Conservation (phyloP, 2,329 filamentous ascomycete genomes). For the Ascocoryne sarcoides region DNA sequence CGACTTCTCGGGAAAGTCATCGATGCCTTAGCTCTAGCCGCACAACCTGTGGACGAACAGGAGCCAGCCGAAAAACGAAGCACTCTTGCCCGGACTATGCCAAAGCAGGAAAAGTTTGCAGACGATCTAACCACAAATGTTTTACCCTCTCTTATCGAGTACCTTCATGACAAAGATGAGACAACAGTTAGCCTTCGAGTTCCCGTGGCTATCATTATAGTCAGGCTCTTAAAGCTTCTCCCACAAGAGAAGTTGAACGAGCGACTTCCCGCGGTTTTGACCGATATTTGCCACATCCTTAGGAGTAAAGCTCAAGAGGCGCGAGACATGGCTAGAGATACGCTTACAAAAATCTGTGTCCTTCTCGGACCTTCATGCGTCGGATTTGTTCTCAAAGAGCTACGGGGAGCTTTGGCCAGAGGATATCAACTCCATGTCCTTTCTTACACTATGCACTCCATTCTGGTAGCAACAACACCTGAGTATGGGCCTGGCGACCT, state of each 20-base stretch:
- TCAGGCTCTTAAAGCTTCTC: constrained; percentile 77
- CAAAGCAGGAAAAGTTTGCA: constrained; percentile 56
- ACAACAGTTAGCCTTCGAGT: constrained; percentile 88
- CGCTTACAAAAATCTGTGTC: constrained; percentile 72
- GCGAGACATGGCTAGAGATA: constrained; percentile 83
- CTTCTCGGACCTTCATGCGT: constrained; percentile 77
- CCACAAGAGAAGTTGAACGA: constrained; percentile 63
- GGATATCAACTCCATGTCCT: constrained; percentile 93
- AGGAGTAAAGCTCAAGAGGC: constrained; percentile 83
- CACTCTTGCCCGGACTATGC: constrained; percentile 55
- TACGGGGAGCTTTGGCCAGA: constrained; percentile 70
- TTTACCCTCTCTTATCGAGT: constrained; percentile 69
- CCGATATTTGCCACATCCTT: constrained; percentile 88
- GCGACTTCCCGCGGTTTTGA: constrained; percentile 72
- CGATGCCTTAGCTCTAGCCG: constrained; percentile 60
- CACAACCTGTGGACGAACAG: constrained; percentile 16
- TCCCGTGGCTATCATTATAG: constrained; percentile 78
- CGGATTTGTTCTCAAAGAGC: constrained; percentile 86
- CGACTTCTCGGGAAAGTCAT: constrained; percentile 73
- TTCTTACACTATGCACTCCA: constrained; percentile 89
- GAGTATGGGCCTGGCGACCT: constrained; percentile 72
- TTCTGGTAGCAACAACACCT: constrained; percentile 68
- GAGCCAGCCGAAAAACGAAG: constrained; percentile 28
- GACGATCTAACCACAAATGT: constrained; percentile 67
- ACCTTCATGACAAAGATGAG: constrained; percentile 91